Evolutionary conservation across 768 basidiomycete genomes (phyloP), one percentile per base, ranked within the genome.

Genomic region (Tephrocybe sp.): DNA sequence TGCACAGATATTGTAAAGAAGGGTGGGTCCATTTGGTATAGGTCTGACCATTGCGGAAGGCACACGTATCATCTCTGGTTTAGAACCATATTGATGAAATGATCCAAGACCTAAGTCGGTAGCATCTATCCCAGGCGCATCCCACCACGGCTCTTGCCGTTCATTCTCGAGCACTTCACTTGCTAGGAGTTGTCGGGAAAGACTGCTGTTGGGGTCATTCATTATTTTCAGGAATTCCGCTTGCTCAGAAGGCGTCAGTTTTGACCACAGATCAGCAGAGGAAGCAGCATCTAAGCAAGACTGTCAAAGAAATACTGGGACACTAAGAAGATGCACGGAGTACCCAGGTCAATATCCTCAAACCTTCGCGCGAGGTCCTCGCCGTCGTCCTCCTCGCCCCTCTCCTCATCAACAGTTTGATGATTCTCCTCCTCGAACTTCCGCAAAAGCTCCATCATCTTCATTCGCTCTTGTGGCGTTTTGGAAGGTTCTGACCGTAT

Each of bases 101-200:
- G 28, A 26, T 17, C 39, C 34, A n/a, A 15, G 15, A 8, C 7
- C 15, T n/a, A n/a, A 36, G 36, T 39, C 45, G 18, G 62, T 58
- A 45, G 36, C 45, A 39, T 48, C 57, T n/a, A 56, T 20, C 17
- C 21, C 28, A 25, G 60, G 56, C 17, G 60, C 68, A 48, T 84
- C 77, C 90, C 91, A 94, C 92, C 92, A 94, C 4, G 91, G 90
- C 4, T 72, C 68, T 3, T 68, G 67, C 18, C 67, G 73, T n/a
- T 73, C 75, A 4, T 68, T 65, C 24, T 75, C 74, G 1, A 90
- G 62, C 38, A 81, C 81, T 51, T 78, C 72, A 53, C 80, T 83
- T 24, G 79, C 66, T 18, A 92, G 65, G 2, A 93, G 75, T 51
- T 79, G 74, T 55, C 77, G 78, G 1, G 82, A 80, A 14, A 85